Evolutionary conservation across 352 stramenopile species (phyloP), one percentile per base, ranked within the genome.

Genomic region (Globisporangium solare): DNA sequence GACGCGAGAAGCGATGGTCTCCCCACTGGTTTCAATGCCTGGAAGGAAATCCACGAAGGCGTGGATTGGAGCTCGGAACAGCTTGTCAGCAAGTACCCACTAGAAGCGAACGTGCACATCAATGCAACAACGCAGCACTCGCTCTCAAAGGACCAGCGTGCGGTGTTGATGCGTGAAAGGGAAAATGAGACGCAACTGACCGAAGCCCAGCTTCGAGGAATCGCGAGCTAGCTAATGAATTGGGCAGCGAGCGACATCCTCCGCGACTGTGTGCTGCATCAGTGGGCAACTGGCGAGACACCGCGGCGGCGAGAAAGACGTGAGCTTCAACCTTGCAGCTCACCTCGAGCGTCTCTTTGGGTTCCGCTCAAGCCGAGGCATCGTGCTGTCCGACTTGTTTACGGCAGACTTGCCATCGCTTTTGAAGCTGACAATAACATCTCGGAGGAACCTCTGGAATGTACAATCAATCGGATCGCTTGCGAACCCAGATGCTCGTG

Each of bases 31-130:
- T 89, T 87, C 43, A 54, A 55, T 17, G 79, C 76, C 0, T 89
- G 79, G 79, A 64, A 71, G 61, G 74, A 84, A 32, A 65, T 89
- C 14, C 84, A 85, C 37, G 64, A 83, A 21, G 79, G 76, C 7
- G 21, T 62, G 0, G 76, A 89, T 45, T 81, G 62, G 10, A 83
- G 76, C 24, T 85, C 74, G 0, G 76, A 86, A 42, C 51, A 69
- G 12, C 52, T 89, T 0, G 43, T 76, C 1, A 15, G 51, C 6
- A 62, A 68, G n/a, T 85, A 80, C 42, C 74, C 79, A 0, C 40
- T 66, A 0, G 59, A 68, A 17, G 64, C 66, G 13, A 47, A 60
- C 22, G 51, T 73, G 3, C 21, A 63, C 2, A 45, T 47, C 3
- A 40, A 70, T 20, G 31, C 13, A 6, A 56, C 31, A 0, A 67